Evolutionary conservation across 441 rosid genomes (phyloP), one percentile per base, ranked within the genome.

Genomic region (Populus hybrid): DNA sequence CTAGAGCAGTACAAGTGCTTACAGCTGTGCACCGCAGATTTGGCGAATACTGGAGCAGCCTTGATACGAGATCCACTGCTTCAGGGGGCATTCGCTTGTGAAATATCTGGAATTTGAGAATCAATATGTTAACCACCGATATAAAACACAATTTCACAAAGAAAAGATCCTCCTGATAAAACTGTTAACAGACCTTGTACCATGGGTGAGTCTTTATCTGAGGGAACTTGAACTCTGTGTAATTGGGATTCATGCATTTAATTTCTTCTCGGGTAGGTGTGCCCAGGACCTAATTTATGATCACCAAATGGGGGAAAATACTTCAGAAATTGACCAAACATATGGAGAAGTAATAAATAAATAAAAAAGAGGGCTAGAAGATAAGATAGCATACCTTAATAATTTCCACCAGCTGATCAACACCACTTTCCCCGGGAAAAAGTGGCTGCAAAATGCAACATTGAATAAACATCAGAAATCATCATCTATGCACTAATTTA

Each of bases 361-460:
- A 28, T 28, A 74, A 40, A 26, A 11, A 79, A 54, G 28, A 68
- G 30, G 57, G 57, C 18, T 46, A 14, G 20, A 14, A 4, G 9
- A 59, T 32, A 36, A 59, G 69, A 78, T 61, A 65, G 46, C 46
- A 42, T 16, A 93, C 99, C 95, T 89, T 95, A 30, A 95, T 93
- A 30, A 88, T 95, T 88, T 95, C 99, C 70, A 93, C 96, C 77
- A 91, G 89, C 85, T 93, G 99, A 82, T 92, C 99, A 63, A 91
- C 92, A 68, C 99, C 93, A 87, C 95, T 93, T 82, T 91, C 99
- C 75, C 98, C 99, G 0, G 98, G 98, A 87, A 95, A 95, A 50
- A 95, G 74, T 35, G 99, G 99, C 99, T 93, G 88, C 83, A 89
- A 66, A 75, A 67, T 70, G 69, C 24, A 77, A 77, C 4, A 77